Conservation (phyloP, 2,329 filamentous ascomycete species). For the Didymella pinodella region DNA sequence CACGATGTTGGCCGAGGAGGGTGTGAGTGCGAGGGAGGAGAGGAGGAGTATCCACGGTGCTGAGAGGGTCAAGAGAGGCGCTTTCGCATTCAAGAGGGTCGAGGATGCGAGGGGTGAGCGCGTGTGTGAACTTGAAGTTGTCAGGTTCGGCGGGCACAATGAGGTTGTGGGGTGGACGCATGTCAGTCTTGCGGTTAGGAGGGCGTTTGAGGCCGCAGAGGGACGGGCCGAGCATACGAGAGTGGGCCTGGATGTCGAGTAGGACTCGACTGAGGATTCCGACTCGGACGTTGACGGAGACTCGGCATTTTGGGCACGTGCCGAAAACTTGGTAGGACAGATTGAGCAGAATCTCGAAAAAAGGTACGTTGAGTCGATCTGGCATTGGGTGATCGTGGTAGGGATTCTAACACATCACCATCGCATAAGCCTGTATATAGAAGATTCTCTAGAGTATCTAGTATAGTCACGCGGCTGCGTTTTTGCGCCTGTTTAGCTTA, state of each 20-base stretch:
- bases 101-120: conserved; percentile 40
- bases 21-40: conserved; percentile 34
- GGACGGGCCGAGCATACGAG: conserved; percentile 6
- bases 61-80: conserved; percentile 45
- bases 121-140: conserved; percentile 53
- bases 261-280: not conserved
- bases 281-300: too few relatives aligned
- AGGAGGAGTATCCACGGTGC: conserved; percentile 43
- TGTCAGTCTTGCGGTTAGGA: conserved; percentile 69
- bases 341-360: too few relatives aligned
- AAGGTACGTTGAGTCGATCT: too few relatives aligned
- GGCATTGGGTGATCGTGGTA: too few relatives aligned
- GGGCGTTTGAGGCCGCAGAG: conserved; percentile 72
- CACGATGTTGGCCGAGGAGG: conserved; percentile 43
- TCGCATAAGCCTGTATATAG: too few relatives aligned
- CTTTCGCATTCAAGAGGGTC: conserved; percentile 47
- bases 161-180: conserved; percentile 71
- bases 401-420: too few relatives aligned
- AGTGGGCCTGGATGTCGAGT: conserved; percentile 19
- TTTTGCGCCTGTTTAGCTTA: too few relatives aligned
- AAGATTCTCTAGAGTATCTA: too few relatives aligned
- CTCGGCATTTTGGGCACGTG: too few relatives aligned
- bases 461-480: too few relatives aligned
- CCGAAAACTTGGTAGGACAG: too few relatives aligned
- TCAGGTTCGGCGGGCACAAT: conserved; percentile 67